Conservation (phyloP, 2,329 filamentous ascomycete genomes). For the Fusarium nurragi region DNA sequence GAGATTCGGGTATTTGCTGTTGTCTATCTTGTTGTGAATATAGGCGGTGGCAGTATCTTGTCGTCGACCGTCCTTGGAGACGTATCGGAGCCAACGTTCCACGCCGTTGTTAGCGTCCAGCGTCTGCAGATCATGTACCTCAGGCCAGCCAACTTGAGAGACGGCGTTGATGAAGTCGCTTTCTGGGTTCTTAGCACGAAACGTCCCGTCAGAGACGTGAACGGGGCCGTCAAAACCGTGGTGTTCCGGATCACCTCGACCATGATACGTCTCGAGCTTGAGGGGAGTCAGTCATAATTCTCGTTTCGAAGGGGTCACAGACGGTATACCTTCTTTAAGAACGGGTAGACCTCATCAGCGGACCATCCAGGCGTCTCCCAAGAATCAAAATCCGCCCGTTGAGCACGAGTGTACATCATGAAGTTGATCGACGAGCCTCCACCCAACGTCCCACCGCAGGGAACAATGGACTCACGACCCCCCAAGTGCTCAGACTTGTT, state of each 20-base stretch:
- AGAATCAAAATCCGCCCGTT: slow-evolving; percentile 47
- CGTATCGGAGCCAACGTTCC: slow-evolving; percentile 51
- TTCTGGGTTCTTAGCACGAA: slow-evolving; percentile 51
- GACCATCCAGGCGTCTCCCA: slow-evolving; percentile 51
- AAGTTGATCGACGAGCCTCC: slow-evolving; percentile 49
- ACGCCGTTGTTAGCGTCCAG: slow-evolving; percentile 53
- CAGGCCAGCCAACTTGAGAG: slow-evolving; percentile 57
- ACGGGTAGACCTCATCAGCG: slow-evolving; percentile 46
- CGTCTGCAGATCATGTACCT: slow-evolving; percentile 64
- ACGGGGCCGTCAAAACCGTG: slow-evolving; percentile 67
- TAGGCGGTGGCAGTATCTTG: slow-evolving; percentile 67
- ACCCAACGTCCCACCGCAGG: slow-evolving; percentile 44
- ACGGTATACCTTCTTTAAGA: slow-evolving; percentile 44
- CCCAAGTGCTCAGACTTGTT: slow-evolving; percentile 39
- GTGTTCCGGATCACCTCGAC: slow-evolving; percentile 52
- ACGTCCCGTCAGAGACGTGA: slow-evolving; percentile 62
- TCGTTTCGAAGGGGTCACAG: fast-evolving
- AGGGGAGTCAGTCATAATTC: neutral
- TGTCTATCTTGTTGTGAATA: slow-evolving; percentile 45
- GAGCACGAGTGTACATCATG: slow-evolving; percentile 48
- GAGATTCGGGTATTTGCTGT: slow-evolving; percentile 62
- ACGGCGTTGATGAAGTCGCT: slow-evolving; percentile 62
- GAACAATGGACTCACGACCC: slow-evolving; percentile 41
- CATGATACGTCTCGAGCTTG: slow-evolving; percentile 66
- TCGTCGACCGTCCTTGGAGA: slow-evolving; percentile 60